Base-by-base conservation (phyloP, 1,139 yeast genomes). In the Petasospora fabianii region DNA sequence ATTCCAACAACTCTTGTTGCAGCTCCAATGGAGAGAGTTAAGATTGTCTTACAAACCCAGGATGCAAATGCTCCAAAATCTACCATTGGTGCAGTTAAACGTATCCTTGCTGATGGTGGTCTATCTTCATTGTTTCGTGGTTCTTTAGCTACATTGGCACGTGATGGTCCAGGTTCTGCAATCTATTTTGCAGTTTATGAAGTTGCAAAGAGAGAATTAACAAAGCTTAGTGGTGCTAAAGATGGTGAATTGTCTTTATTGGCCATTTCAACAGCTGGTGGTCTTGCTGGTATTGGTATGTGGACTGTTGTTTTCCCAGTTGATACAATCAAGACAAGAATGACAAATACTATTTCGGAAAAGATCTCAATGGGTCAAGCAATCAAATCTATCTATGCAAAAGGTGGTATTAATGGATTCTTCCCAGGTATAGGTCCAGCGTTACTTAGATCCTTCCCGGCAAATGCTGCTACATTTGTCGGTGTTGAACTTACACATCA, bases 131-230 rank as follows among this genome's bases (percentile, higher is more conserved):
- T 92, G 33, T 90, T 86, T 67, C 85, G 86, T 61, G 98, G 98
- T 15, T 84, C 96, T 0, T 74, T 73, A 18, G 97, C 97, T 6
- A 92, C 98, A 1, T 68, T 92, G 49, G 95, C 96, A 13, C 80
- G 98, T 64, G 98, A 92, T 59, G 97, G 97, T 10, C 98, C 98
- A 1, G 98, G 98, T 4, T 84, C 95, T n/a, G 97, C 97, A 0
- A 71, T 88, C 24, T 92, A 92, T 66, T 92, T 92, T 62, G 97
- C 97, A 4, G 86, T 96, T 3, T 92, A 92, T 62, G 98, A 92
- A 62, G 72, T 76, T 53, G 66, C 86, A 49, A 92, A 92, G 66
- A 71, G 74, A 43, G 62, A 58, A 43, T 71, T 83, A 56, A 75
- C 90, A 31, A 65, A 64, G 15, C 38, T 52, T 14, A 43, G 53